A percentile compares a stretch with the other conserved stretches of the same genome.
Evolutionary conservation across 1,139 yeast species (phyloP).

Genomic region (Lodderomyces theae): DNA sequence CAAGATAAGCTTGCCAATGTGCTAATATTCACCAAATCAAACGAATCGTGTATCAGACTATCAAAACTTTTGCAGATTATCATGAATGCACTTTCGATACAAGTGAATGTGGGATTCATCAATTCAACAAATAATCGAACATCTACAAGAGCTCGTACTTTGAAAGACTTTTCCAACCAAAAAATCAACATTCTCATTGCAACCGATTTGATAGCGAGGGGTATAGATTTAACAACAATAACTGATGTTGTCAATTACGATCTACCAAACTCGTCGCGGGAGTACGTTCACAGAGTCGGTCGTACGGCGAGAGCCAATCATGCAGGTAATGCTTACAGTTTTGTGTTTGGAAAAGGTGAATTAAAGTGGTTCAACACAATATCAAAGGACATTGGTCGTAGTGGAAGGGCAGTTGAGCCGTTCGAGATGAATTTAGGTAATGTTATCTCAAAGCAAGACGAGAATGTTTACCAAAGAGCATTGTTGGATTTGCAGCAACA

Average conservation of each 20-base stretch:
- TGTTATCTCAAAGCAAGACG: slow-evolving; percentile 25
- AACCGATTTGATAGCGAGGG: slow-evolving; percentile 93
- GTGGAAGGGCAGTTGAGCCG: slow-evolving; percentile 20
- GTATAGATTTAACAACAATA: slow-evolving; percentile 76
- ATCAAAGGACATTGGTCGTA: slow-evolving; percentile 40
- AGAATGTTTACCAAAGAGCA: slow-evolving; percentile 23
- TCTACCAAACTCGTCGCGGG: slow-evolving; percentile 82
- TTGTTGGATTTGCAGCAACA: slow-evolving; percentile 27
- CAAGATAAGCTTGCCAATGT: slow-evolving; percentile 35
- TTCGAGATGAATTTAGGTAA: slow-evolving; percentile 22
- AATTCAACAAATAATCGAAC: slow-evolving; percentile 53
- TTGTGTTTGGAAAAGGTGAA: slow-evolving; percentile 76
- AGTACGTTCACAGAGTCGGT: slow-evolving; percentile 93
- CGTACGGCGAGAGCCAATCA: slow-evolving; percentile 94
- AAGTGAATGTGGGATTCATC: slow-evolving; percentile 30
- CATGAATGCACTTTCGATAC: slow-evolving; percentile 20
- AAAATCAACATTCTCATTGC: slow-evolving; percentile 63
- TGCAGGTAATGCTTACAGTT: slow-evolving; percentile 67
- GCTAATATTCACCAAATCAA: slow-evolving; percentile 77
- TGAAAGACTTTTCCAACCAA: slow-evolving; percentile 56
- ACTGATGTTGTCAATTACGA: slow-evolving; percentile 85
- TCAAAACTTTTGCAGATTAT: slow-evolving; percentile 57
- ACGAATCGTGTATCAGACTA: slow-evolving; percentile 79
- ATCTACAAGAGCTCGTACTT: slow-evolving; percentile 38
- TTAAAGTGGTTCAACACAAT: slow-evolving; percentile 59